Conservation (phyloP, 345 rosid genomes). For the Excoecaria cochinchinensis region DNA sequence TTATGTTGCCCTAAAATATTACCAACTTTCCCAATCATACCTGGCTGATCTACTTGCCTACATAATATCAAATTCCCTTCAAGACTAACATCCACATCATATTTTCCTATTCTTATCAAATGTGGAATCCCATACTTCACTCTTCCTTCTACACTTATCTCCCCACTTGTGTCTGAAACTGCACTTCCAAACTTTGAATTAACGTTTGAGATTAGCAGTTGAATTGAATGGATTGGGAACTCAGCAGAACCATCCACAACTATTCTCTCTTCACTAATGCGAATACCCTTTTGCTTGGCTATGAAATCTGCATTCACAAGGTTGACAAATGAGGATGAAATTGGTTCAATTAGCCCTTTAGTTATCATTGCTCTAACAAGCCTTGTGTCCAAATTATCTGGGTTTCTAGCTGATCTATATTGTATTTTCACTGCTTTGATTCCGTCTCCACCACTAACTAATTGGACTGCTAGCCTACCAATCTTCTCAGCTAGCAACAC, state of each 20-base stretch:
- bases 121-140: conserved; percentile 36
- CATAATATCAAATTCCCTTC: conserved; percentile 36
- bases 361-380: conserved; percentile 30
- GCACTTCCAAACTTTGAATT: conserved; percentile 35
- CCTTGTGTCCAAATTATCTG: conserved; percentile 34
- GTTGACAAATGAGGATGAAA: conserved; percentile 26
- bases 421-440: conserved; percentile 24
- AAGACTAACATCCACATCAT: conserved; percentile 32
- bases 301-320: conserved; percentile 34
- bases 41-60: conserved; percentile 31
- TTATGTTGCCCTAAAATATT: conserved; percentile 25
- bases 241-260: conserved; percentile 28
- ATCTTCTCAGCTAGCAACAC: conserved; percentile 31
- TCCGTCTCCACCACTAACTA: conserved; percentile 30
- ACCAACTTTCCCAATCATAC: conserved; percentile 35
- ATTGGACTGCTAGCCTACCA: conserved; percentile 31
- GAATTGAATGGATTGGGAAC: conserved; percentile 28
- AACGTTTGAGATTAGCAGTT: conserved; percentile 29
- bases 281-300: conserved; percentile 30
- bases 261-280: conserved; percentile 25
- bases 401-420: conserved; percentile 26
- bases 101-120: conserved; percentile 30
- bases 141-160: conserved; percentile 27
- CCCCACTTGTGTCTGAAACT: conserved; percentile 21
- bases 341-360: conserved; percentile 35